These are phyloP conservation scores for Caryopteris hybrid DNA, from an alignment of 305 asterid species.

Conservation along the genomic window DNA sequence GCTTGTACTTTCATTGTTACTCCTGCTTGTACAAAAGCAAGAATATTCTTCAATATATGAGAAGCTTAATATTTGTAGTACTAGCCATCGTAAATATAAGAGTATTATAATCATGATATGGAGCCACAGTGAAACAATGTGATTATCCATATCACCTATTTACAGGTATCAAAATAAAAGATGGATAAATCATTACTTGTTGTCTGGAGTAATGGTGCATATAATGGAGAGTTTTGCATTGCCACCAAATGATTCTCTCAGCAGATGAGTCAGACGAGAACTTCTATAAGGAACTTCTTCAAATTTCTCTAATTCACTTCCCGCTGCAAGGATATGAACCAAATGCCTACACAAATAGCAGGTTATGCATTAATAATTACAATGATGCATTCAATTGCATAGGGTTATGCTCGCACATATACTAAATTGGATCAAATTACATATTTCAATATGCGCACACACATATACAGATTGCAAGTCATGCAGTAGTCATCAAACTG, in stretches of 20 bases:
- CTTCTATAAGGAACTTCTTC: constrained; percentile 47
- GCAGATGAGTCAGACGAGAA: constrained; percentile 69
- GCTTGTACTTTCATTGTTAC: constrained; percentile 58
- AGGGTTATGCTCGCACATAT: no score
- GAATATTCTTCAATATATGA: background rate
- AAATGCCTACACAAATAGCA: constrained; percentile 51
- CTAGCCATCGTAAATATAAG: no score
- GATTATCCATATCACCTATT: background rate
- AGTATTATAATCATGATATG: no score
- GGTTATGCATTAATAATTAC: constrained; percentile 1
- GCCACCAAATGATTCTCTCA: constrained; percentile 86
- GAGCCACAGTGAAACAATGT: no score
- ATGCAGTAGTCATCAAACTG: no score
- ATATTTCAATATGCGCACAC: no score
- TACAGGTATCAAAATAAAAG: background rate
- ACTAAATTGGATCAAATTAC: no score
- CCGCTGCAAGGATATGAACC: constrained; percentile 57
- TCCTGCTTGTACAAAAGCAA: constrained; percentile 36
- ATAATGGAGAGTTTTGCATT: constrained; percentile 74
- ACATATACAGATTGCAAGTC: no score
- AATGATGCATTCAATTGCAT: background rate
- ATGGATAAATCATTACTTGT: constrained; percentile 37
- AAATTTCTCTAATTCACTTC: constrained; percentile 33
- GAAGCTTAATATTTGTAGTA: background rate
- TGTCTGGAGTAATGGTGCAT: constrained; percentile 64